Conservation (phyloP, 2,329 filamentous ascomycete genomes). For the Bimuria novae-zelandiae region DNA sequence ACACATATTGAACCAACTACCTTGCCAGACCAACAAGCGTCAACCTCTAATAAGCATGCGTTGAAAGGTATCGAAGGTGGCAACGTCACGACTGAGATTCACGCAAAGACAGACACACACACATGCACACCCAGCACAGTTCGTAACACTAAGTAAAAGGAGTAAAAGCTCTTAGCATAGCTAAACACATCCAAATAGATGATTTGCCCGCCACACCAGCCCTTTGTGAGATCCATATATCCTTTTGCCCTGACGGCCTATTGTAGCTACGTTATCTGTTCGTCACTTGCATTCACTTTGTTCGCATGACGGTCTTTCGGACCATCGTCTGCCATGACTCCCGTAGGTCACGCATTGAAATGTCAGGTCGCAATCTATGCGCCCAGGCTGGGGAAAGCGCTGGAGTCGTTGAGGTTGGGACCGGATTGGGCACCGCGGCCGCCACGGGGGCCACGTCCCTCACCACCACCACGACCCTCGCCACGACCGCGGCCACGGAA, state of each 20-base stretch:
- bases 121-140: neutral
- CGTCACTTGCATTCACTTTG: conserved; percentile 7
- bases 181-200: conserved; percentile 12
- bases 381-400: conserved; percentile 60
- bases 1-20: too few relatives aligned
- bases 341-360: conserved; percentile 15
- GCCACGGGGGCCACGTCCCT: conserved; percentile 50
- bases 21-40: too few relatives aligned
- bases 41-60: too few relatives aligned
- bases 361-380: conserved; percentile 35
- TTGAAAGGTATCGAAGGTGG: too few relatives aligned
- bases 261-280: too few relatives aligned
- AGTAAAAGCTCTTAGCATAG: conserved; percentile 9
- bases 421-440: conserved; percentile 46
- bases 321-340: conserved; percentile 5
- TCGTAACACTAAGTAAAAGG: conserved; percentile 6
- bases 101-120: neutral
- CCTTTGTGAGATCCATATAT: conserved; percentile 30
- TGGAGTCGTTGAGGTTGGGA: conserved; percentile 56
- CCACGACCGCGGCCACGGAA: conserved; percentile 59
- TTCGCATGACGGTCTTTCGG: conserved; percentile 3
- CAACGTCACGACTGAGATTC: too few relatives aligned
- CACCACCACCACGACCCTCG: conserved; percentile 56
- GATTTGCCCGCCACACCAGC: conserved; percentile 44
- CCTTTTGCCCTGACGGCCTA: conserved; percentile 22